Base-by-base conservation (phyloP, 306 rosid species). In the Cyamopsis tetragonoloba region DNA sequence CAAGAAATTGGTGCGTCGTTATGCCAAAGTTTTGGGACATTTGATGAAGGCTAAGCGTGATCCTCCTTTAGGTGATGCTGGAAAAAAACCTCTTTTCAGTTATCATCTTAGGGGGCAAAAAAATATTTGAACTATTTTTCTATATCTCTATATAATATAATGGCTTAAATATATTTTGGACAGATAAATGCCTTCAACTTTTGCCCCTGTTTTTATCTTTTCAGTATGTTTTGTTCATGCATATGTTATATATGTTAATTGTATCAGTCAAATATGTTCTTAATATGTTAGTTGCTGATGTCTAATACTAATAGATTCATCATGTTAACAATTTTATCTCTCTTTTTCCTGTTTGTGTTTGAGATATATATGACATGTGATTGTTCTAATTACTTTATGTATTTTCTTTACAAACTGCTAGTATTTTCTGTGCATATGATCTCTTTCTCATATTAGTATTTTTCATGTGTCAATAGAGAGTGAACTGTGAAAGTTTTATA, bases 1-100 rank as follows among this genome's bases (percentile, higher is more conserved):
- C 27, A 86, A 77, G 79, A 88, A 83, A 67, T 34, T 88, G 86
- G 84, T 91, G n/a, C 68, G 84, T 80, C 90, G 95, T 39, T 87
- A 81, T 55, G 87, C 90, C 44, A 91, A 86, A 66, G 81, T 88
- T 71, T 74, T 91, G 43, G 82, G 86, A 4, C 84, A 84, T 64
- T 34, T 91, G 77, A 77, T 91, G 46, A 84, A 79, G 73, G 72
- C 75, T 4, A 83, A 81, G 30, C 81, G 83, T 6, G 96, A 84
- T 39, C 82, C 83, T 50, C 77, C 71, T 32, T 39, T 69, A 51
- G 61, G 74, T 71, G 88, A 83, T 32, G 78, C 84, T 57, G 57
- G 68, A 5, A 85, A 87, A 47, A 87, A 81, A 32, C 54, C 80
- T 13, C 18, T 81, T 47, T 79, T 80, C 64, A 78, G 75, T 63